Evolutionary conservation across 225 moss, liverwort and hornwort genomes (phyloP).

Genomic region (Physcomitrium patens): DNA sequence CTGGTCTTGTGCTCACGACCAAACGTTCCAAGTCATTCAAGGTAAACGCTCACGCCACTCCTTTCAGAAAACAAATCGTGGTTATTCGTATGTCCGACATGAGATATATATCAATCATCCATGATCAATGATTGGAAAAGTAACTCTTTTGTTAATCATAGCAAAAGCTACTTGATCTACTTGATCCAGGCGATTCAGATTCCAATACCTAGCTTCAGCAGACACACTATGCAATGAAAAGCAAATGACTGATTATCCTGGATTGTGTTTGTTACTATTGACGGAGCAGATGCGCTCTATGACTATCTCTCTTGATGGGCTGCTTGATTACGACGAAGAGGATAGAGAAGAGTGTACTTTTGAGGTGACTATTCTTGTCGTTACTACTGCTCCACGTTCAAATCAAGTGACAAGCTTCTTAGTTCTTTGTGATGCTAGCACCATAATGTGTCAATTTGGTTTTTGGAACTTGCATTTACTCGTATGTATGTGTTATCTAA

Average conservation of each 20-base stretch:
- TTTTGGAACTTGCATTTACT: slow-evolving; percentile 7
- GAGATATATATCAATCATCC: background rate
- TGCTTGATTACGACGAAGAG: slow-evolving; percentile 97
- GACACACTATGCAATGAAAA: background rate
- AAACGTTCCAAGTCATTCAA: slow-evolving; percentile 84
- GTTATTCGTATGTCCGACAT: slow-evolving; percentile 9
- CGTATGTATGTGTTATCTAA: background rate
- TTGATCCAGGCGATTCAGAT: slow-evolving; percentile 12
- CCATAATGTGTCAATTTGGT: background rate
- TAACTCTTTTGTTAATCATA: background rate
- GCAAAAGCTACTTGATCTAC: slow-evolving; percentile 12
- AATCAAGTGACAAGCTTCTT: slow-evolving; percentile 18
- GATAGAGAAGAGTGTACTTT: slow-evolving; percentile 98
- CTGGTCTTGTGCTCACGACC: slow-evolving; percentile 76
- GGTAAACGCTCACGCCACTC: slow-evolving; percentile 44
- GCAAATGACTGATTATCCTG: slow-evolving; percentile 31
- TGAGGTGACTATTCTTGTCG: slow-evolving; percentile 59
- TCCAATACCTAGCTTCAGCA: background rate
- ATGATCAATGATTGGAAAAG: slow-evolving; percentile 10
- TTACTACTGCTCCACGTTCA: background rate
- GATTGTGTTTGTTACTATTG: slow-evolving; percentile 27
- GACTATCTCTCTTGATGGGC: slow-evolving; percentile 96
- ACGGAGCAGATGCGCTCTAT: slow-evolving; percentile 93
- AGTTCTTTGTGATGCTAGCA: slow-evolving; percentile 19
- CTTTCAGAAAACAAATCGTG: slow-evolving; percentile 23